Conservation (phyloP, 2,329 filamentous ascomycete genomes). For the Bipolaris gigantea region DNA sequence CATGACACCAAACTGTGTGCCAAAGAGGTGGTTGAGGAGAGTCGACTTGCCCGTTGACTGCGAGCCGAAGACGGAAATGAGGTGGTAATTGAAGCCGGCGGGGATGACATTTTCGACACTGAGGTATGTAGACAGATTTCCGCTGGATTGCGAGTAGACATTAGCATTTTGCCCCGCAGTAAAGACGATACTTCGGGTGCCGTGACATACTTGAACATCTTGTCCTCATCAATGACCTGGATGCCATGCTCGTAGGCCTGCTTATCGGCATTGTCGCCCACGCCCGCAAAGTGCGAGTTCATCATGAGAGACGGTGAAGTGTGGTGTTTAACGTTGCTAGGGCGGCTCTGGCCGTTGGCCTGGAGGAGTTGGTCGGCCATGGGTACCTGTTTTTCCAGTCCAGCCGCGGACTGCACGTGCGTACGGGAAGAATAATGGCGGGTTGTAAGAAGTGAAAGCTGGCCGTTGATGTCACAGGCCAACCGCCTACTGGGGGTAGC, state of each 20-base stretch:
- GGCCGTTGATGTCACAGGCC: constrained; percentile 45
- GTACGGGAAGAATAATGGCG: constrained; percentile 37
- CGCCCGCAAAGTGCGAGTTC: constrained; percentile 80
- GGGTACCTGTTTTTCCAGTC: constrained; percentile 22
- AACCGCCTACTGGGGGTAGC: constrained; percentile 24
- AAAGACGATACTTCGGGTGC: not conserved
- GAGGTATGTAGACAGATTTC: constrained; percentile 80
- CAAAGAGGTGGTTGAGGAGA: constrained; percentile 91
- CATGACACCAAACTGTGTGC: constrained; percentile 97
- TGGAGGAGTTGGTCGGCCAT: constrained; percentile 38
- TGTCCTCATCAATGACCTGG: constrained; percentile 95
- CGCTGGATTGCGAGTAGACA: constrained; percentile 52
- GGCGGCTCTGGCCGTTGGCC: constrained; percentile 43
- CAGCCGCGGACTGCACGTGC: constrained; percentile 31
- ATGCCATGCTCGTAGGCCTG: constrained; percentile 87
- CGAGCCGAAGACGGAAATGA: constrained; percentile 98
- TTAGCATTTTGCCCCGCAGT: constrained; percentile 23
- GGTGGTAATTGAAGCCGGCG: constrained; percentile 97
- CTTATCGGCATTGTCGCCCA: constrained; percentile 64
- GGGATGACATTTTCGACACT: constrained; percentile 76
- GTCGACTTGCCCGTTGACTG: constrained; percentile 99
- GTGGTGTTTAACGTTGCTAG: constrained; percentile 44
- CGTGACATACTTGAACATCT: constrained; percentile 84
- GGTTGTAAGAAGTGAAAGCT: constrained; percentile 30
- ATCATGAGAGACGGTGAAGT: constrained; percentile 55